These are phyloP conservation scores for Pseudonectria foliicola DNA, from an alignment of 2,329 filamentous ascomycete genomes.

Conservation along the genomic window DNA sequence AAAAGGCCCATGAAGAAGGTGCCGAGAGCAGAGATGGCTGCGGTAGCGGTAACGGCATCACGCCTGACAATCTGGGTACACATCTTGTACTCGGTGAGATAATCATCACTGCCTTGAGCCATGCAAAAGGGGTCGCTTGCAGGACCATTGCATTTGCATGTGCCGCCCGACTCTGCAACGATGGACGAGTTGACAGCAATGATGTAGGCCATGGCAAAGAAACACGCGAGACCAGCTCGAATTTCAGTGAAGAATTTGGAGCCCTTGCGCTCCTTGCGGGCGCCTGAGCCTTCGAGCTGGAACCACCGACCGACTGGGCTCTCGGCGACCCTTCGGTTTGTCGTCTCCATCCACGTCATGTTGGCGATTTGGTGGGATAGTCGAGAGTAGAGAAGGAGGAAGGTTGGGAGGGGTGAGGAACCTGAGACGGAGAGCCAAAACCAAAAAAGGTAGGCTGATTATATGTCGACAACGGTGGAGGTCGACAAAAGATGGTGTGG, in stretches of 20 bases:
- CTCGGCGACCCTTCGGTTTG: slow-evolving; percentile 53
- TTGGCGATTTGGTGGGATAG: slow-evolving; percentile 3
- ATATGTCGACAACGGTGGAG: too few species aligned
- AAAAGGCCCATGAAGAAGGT: slow-evolving; percentile 81
- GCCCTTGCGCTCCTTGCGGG: slow-evolving; percentile 72
- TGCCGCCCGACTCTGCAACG: slow-evolving; percentile 61
- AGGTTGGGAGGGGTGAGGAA: not conserved
- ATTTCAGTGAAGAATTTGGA: slow-evolving; percentile 78
- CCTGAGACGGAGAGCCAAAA: not conserved
- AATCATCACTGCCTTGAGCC: slow-evolving; percentile 3
- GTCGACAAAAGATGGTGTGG: too few species aligned
- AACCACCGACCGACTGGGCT: slow-evolving; percentile 67
- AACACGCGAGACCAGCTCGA: slow-evolving; percentile 74
- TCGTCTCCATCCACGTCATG: slow-evolving; percentile 43
- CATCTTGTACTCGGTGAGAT: slow-evolving; percentile 53
- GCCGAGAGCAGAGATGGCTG: slow-evolving; percentile 70
- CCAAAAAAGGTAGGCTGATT: too few species aligned
- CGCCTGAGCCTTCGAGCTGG: slow-evolving; percentile 72
- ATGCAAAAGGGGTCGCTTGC: slow-evolving; percentile 45
- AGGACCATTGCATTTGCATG: slow-evolving; percentile 61
- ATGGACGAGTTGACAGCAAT: slow-evolving; percentile 47
- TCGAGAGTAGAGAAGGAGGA: not conserved
- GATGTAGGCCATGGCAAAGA: slow-evolving; percentile 57
- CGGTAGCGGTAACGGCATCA: slow-evolving; percentile 77
- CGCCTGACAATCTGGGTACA: slow-evolving; percentile 61